Evolutionary conservation across 2,329 filamentous ascomycete genomes (phyloP).

Genomic region (Penicillium sp.): DNA sequence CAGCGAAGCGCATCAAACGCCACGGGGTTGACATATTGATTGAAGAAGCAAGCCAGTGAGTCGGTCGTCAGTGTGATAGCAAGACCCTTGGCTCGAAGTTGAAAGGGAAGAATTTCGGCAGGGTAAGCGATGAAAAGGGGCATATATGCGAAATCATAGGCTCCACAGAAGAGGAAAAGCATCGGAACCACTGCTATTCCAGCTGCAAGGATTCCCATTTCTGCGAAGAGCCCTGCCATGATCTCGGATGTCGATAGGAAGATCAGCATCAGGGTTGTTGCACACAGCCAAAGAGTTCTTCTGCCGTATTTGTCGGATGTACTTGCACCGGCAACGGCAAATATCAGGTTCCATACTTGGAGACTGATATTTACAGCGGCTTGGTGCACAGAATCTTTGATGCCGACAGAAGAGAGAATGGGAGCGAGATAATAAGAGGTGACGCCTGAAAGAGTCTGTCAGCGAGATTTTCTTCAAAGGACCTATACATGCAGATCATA

Average conservation of each 20-base stretch:
- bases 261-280: slow-evolving; percentile 15
- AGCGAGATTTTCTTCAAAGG: not conserved
- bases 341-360: slow-evolving; percentile 27
- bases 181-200: slow-evolving; percentile 30
- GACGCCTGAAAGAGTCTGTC: slow-evolving; percentile 21
- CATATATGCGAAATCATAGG: slow-evolving; percentile 22
- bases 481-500: slow-evolving; percentile 21
- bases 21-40: slow-evolving; percentile 44
- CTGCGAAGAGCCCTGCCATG: slow-evolving; percentile 16
- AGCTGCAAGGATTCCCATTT: slow-evolving; percentile 16
- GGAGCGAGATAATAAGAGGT: slow-evolving; percentile 38
- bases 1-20: slow-evolving; percentile 38
- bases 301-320: slow-evolving; percentile 10
- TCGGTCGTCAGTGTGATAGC: slow-evolving; percentile 24
- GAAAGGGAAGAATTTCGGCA: slow-evolving; percentile 20
- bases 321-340: slow-evolving; percentile 18
- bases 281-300: slow-evolving; percentile 14
- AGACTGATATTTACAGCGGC: slow-evolving; percentile 25
- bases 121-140: slow-evolving; percentile 21
- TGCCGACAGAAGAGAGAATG: slow-evolving; percentile 37
- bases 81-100: slow-evolving; percentile 21
- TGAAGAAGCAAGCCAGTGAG: slow-evolving; percentile 32
- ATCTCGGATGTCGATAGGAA: slow-evolving; percentile 16
- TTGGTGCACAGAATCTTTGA: slow-evolving; percentile 24
- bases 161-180: slow-evolving; percentile 19